Evolutionary conservation across 1,284 basidiomycete species (phyloP), one percentile per base, ranked within the genome.

Genomic region (Termitomyces sp.): DNA sequence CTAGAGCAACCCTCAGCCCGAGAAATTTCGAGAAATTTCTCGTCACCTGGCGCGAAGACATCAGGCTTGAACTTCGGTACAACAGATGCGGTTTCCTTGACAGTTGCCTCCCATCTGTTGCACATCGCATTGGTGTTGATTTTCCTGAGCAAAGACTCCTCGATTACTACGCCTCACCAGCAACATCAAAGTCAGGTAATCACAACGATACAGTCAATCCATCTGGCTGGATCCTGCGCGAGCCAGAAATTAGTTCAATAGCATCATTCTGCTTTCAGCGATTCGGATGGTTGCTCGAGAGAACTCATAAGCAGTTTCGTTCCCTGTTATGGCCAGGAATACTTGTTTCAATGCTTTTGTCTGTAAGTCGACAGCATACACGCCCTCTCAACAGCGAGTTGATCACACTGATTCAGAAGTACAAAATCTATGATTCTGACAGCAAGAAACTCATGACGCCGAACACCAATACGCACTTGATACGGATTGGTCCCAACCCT

Each of bases 111-210:
- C 52, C 58, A 2, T 11, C 1, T 1, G 18, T 60, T 11, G 60
- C 57, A 1, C 8, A 50, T 7, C 35, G 44, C 3, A 49, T 63
- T 6, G n/a, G 53, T 3, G n/a, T 42, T 5, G 31, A 45, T 7
- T 65, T 65, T 46, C 62, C 59, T 0, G 16, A 54, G 9, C 18
- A 50, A 3, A 18, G 52, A 4, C 18, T 60, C 6, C 26, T 60
- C 1, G n/a, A 49, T 0, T 41, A 50, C 6, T 65, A 65, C 41
- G 16, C 53, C 0, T 18, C 48, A 8, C 64, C 64, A 1, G 10
- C 57, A 3, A 64, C 62, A 9, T 63, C 59, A 1, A 58, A 54
- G 60, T 39, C 45, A 16, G 11, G 3, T 14, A 9, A 13, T 1
- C 16, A 26, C 1, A 16, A n/a, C n/a, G n/a, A 47, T n/a, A 26